phyloP scores from a whole-genome alignment of 352 stramenopile species.

The Elongisporangium prolatum region DNA sequence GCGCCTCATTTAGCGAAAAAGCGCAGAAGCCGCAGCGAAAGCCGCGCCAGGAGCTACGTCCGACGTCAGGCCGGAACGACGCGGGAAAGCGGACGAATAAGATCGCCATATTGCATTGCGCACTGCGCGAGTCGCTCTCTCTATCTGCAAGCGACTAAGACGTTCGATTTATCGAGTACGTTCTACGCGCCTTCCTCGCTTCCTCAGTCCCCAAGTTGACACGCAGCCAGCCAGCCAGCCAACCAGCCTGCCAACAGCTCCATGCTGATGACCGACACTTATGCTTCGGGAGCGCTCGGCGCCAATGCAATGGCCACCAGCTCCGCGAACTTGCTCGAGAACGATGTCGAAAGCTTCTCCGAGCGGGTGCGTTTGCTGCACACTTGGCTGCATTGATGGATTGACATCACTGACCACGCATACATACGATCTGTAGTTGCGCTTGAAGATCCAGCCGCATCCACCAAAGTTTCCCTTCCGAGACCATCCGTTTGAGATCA shows the following conservation, averaged over 20 bases:
- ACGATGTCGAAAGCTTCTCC: constrained; percentile 46
- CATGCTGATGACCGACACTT: constrained; percentile 68
- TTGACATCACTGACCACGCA: background rate
- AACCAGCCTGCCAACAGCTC: no score
- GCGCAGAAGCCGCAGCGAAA: constrained; percentile 30
- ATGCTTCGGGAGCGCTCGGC: constrained; percentile 24
- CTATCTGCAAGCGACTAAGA: background rate
- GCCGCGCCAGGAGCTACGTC: constrained; percentile 4
- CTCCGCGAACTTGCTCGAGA: constrained; percentile 28
- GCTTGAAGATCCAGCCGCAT: constrained; percentile 81
- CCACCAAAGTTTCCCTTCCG: constrained; percentile 85
- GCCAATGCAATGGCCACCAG: constrained; percentile 12
- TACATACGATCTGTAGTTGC: constrained; percentile 27
- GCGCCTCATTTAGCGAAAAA: constrained; percentile 18
- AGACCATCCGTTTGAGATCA: constrained; percentile 83
- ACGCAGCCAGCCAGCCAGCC: constrained; percentile 6
- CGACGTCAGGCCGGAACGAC: constrained; percentile 14
- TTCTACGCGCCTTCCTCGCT: constrained; percentile 3
- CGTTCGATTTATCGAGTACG: background rate
- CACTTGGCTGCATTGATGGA: background rate
- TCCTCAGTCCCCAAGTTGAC: background rate
- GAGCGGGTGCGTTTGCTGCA: constrained; percentile 31
- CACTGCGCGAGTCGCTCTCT: no score
- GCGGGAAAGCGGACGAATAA: constrained; percentile 27
- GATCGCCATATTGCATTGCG: constrained; percentile 14